Conservation (phyloP, 192 early-diverging fungal genomes). For the Obelidium mucronatum region DNA sequence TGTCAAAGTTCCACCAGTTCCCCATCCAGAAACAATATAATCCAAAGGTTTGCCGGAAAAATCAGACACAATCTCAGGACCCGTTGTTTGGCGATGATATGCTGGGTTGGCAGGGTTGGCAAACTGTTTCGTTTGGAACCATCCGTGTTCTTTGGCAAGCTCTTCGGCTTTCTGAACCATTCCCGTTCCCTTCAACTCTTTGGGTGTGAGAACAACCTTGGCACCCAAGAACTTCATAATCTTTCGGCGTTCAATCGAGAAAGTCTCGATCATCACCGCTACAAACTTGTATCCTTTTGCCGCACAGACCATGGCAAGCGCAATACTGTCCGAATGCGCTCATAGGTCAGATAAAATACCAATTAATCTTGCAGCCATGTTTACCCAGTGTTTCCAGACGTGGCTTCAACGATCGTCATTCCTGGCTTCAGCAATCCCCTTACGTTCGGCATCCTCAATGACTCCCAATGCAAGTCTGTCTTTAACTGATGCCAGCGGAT, state of each 20-base stretch:
- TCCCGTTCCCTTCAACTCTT: slow-evolving; percentile 47
- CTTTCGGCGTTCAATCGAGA: slow-evolving; percentile 51
- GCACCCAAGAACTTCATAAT: slow-evolving; percentile 57
- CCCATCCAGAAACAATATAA: slow-evolving; percentile 47
- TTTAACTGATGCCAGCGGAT: slow-evolving; percentile 96
- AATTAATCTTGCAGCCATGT: slow-evolving; percentile 13
- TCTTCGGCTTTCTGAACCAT: slow-evolving; percentile 52
- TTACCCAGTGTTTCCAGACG: slow-evolving; percentile 82
- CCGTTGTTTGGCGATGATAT: slow-evolving; percentile 51
- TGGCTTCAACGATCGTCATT: slow-evolving; percentile 81
- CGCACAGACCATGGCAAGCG: slow-evolving; percentile 51
- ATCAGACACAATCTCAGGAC: slow-evolving; percentile 45
- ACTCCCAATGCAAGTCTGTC: slow-evolving; percentile 95
- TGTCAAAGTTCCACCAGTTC: slow-evolving; percentile 41
- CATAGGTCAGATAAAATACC: not conserved
- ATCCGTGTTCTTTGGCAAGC: slow-evolving; percentile 45
- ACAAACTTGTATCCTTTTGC: slow-evolving; percentile 55
- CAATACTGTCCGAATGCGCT: slow-evolving; percentile 36
- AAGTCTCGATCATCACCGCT: slow-evolving; percentile 51
- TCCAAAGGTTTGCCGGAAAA: slow-evolving; percentile 39
- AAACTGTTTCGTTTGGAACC: slow-evolving; percentile 47
- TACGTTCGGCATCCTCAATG: slow-evolving; percentile 91
- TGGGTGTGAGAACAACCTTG: slow-evolving; percentile 52
- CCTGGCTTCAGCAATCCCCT: slow-evolving; percentile 84
- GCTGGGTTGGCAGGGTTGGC: slow-evolving; percentile 49